These are phyloP conservation scores for Globisporangium acanthophoron DNA, from an alignment of 352 stramenopile genomes.

Conservation along the genomic window DNA sequence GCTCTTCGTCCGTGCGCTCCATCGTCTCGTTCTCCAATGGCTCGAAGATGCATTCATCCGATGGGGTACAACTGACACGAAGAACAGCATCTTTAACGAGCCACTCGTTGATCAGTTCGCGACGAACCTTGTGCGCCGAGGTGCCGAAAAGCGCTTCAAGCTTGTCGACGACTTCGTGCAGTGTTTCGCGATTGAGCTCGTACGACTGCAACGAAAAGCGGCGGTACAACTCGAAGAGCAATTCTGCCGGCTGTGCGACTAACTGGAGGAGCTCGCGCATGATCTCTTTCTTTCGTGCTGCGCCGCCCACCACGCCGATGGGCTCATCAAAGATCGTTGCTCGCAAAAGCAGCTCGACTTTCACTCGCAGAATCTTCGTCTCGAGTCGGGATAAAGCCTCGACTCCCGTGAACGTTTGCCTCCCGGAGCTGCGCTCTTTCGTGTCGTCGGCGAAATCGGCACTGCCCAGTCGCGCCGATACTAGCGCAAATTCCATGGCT, in stretches of 20 bases:
- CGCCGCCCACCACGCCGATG: constrained; percentile 6
- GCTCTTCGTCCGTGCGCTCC: constrained; percentile 27
- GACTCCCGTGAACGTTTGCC: constrained; percentile 30
- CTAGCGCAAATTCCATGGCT: constrained; percentile 39
- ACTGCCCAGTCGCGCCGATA: constrained; percentile 2
- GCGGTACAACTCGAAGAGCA: constrained; percentile 43
- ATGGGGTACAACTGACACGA: constrained; percentile 3
- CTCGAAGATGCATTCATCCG: constrained; percentile 24
- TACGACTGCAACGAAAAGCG: constrained; percentile 32
- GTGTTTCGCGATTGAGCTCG: constrained; percentile 16
- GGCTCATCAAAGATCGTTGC: constrained; percentile 15
- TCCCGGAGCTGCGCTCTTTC: constrained; percentile 6
- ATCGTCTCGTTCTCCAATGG: constrained; percentile 23
- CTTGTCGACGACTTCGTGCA: constrained; percentile 25
- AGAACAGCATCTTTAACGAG: constrained; percentile 39
- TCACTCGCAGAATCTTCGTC: constrained; percentile 31
- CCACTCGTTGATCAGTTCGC: constrained; percentile 45
- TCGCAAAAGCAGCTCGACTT: constrained; percentile 31
- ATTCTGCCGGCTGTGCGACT: constrained; percentile 24
- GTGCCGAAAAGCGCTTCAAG: constrained; percentile 28
- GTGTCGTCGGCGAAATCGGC: background rate
- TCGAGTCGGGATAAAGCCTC: constrained; percentile 29
- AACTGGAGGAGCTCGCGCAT: constrained; percentile 22
- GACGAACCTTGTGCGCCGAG: constrained; percentile 17
- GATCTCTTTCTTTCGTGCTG: constrained; percentile 11